Percentiles rank a stretch among this genome's conserved stretches.
phyloP scores from a whole-genome alignment of 2,329 filamentous ascomycete species.

The Didymella glomerata region DNA sequence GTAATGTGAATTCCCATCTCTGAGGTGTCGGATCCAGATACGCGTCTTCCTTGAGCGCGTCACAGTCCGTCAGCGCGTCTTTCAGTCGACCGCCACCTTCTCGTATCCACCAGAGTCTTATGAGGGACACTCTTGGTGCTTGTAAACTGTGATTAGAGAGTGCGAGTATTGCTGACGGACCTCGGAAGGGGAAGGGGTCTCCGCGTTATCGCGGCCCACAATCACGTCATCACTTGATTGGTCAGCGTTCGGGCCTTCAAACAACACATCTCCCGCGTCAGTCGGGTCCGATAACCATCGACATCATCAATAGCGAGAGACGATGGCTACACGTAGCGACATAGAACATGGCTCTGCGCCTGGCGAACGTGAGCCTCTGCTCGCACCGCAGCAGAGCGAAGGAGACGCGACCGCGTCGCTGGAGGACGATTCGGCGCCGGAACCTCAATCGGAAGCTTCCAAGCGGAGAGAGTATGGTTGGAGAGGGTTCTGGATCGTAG shows the following conservation, averaged over 20 bases:
- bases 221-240: constrained; percentile 23
- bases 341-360: constrained; percentile 10
- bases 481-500: constrained; percentile 25
- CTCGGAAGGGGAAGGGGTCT: constrained; percentile 2
- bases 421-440: constrained; percentile 17
- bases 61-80: background rate
- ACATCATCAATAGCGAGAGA: constrained; percentile 1
- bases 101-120: background rate
- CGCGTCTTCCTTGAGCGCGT: background rate
- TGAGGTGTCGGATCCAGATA: background rate
- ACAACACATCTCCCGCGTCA: background rate
- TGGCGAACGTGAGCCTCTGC: constrained; percentile 37
- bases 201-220: constrained; percentile 15
- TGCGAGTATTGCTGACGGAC: background rate
- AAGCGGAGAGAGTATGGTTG: constrained; percentile 32
- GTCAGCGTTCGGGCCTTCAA: constrained; percentile 7
- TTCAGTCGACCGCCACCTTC: background rate
- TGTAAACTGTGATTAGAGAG: background rate
- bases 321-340: constrained; percentile 27
- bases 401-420: constrained; percentile 6
- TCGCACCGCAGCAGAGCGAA: constrained; percentile 20
- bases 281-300: background rate
- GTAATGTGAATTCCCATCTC: no score
- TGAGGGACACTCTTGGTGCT: background rate
- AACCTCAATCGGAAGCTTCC: constrained; percentile 25